A percentile compares a stretch with the other conserved stretches of the same genome.
Conservation (phyloP, 345 rosid genomes). For the Schrenkiella parvula region DNA sequence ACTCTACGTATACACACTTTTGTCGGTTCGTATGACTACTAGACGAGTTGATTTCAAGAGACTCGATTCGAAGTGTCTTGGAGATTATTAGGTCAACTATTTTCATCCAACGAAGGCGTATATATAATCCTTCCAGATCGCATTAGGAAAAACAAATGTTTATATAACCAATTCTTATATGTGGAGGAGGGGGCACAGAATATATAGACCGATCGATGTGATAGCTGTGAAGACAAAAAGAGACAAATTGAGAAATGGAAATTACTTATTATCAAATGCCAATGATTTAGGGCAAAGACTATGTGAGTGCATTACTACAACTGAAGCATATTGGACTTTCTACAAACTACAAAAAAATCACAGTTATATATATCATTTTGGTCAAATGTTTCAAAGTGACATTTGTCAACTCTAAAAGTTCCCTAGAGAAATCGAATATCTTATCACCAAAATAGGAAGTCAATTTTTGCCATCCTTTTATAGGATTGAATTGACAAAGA, state of each 20-base stretch:
- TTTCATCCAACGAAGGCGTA: background rate
- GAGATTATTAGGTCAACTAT: slow-evolving; percentile 9
- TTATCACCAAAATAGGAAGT: slow-evolving; percentile 30
- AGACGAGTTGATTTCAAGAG: slow-evolving; percentile 11
- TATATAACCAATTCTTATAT: slow-evolving; percentile 4
- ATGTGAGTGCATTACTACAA: slow-evolving; percentile 22
- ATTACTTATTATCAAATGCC: slow-evolving; percentile 25
- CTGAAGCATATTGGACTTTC: slow-evolving; percentile 21
- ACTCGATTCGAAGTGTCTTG: slow-evolving; percentile 6
- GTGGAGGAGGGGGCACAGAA: slow-evolving; percentile 16
- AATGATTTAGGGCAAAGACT: slow-evolving; percentile 32
- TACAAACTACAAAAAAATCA: slow-evolving; percentile 1
- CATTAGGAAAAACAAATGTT: background rate
- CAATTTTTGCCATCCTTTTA: background rate
- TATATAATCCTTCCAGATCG: background rate
- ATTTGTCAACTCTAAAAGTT: slow-evolving; percentile 29
- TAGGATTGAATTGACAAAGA: background rate
- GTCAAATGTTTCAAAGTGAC: slow-evolving; percentile 29
- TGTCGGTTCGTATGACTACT: slow-evolving; percentile 6
- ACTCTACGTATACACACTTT: background rate
- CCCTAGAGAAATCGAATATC: slow-evolving; percentile 15
- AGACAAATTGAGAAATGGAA: slow-evolving; percentile 13
- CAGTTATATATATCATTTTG: slow-evolving; percentile 5
- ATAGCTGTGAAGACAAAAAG: slow-evolving; percentile 18
- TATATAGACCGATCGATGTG: slow-evolving; percentile 21